A percentile compares a stretch with the other conserved stretches of the same genome.
These are phyloP conservation scores for Suillus americanus DNA, from an alignment of 768 basidiomycete genomes.

Conservation along the genomic window DNA sequence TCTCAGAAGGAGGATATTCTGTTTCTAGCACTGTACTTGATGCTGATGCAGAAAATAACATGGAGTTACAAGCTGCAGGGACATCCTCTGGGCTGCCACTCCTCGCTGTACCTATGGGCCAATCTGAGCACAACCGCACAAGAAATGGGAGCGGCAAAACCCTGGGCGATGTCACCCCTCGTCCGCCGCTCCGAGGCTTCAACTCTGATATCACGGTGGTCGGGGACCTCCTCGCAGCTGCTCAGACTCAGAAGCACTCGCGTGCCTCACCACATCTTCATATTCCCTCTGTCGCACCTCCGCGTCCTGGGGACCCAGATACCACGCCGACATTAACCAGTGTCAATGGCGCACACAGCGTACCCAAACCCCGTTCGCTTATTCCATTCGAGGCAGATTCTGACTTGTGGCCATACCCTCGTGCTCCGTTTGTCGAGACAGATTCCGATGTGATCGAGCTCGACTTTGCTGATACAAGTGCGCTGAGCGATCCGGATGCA, in stretches of 20 bases:
- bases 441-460: constrained; percentile 69
- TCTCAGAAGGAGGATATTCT: constrained; percentile 40
- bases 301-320: constrained; percentile 9
- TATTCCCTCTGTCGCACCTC: constrained; percentile 6
- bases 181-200: constrained; percentile 41
- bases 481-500: constrained; percentile 64
- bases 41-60: constrained; percentile 30
- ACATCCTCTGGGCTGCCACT: constrained; percentile 35
- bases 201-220: constrained; percentile 33
- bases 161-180: constrained; percentile 61
- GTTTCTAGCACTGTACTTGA: constrained; percentile 39
- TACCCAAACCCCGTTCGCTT: constrained; percentile 38
- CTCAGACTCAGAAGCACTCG: constrained; percentile 12
- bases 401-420: constrained; percentile 72
- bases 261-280: constrained; percentile 9
- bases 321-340: constrained; percentile 11
- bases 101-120: constrained; percentile 24
- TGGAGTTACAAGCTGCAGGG: constrained; percentile 27
- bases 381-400: constrained; percentile 66
- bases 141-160: constrained; percentile 18
- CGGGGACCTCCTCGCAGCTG: constrained; percentile 26
- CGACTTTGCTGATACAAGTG: constrained; percentile 72
- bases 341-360: constrained; percentile 12
- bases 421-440: constrained; percentile 40
- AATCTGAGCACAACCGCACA: constrained; percentile 18